These are phyloP conservation scores for Xylaria sp. DNA, from an alignment of 2,329 filamentous ascomycete species.

Conservation along the genomic window DNA sequence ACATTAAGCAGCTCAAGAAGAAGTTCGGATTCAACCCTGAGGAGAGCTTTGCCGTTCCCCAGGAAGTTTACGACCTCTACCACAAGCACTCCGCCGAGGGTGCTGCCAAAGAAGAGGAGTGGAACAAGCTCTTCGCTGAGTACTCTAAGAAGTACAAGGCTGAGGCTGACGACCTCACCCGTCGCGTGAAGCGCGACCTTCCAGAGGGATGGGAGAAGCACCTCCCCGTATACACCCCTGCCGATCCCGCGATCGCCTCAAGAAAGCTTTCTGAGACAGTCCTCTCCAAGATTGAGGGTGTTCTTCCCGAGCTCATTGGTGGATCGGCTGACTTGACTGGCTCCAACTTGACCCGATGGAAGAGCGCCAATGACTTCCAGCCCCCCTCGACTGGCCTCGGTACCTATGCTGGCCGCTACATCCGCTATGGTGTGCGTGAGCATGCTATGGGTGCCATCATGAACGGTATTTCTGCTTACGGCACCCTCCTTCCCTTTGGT, in stretches of 20 bases:
- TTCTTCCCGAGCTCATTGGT: conserved; percentile 88
- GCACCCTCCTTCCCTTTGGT: conserved; percentile 88
- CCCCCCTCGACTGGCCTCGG: conserved; percentile 84
- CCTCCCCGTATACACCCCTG: conserved; percentile 87
- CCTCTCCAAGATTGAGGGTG: conserved; percentile 82
- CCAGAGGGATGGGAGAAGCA: conserved; percentile 96
- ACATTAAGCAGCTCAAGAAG: conserved; percentile 90
- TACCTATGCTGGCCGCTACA: conserved; percentile 88
- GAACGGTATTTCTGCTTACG: conserved; percentile 95
- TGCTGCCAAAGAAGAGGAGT: conserved; percentile 89
- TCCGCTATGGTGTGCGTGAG: conserved; percentile 91
- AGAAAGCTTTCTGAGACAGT: conserved; percentile 97
- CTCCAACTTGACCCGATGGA: conserved; percentile 99
- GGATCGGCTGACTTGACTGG: conserved; percentile 97
- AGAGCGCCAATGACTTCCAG: conserved; percentile 97
- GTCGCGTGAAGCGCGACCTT: conserved; percentile 81
- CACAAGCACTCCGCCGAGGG: conserved; percentile 83
- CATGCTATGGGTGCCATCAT: conserved; percentile 92
- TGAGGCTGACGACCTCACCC: conserved; percentile 79
- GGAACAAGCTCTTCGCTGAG: conserved; percentile 91
- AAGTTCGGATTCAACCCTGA: conserved; percentile 97
- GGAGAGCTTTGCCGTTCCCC: conserved; percentile 89
- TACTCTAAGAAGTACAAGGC: conserved; percentile 79
- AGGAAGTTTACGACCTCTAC: conserved; percentile 93
- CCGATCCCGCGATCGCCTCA: conserved; percentile 84